Base-by-base conservation (phyloP, 2,329 filamentous ascomycete species). In the Sarocladium oryzae region DNA sequence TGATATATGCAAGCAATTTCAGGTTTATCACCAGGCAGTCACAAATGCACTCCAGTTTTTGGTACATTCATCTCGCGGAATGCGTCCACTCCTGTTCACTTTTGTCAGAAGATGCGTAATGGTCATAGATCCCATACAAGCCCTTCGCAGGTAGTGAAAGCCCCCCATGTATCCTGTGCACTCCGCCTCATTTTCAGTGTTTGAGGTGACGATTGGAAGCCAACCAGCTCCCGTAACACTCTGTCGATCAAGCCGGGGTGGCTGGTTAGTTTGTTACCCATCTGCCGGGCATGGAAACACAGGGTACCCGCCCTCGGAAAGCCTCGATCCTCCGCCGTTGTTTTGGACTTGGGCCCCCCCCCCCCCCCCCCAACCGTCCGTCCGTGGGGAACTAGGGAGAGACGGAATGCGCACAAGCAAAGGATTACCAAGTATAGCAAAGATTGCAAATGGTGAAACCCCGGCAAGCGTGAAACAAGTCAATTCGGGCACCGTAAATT, bases 251-350 rank as follows among this genome's bases (percentile, higher is more conserved):
- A 26, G 21, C 23, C 40, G 10, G 10, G 40, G 16, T 8, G 16
- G 16, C 13, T 4, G 40, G 8, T n/a, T n/a, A 15, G 7, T 10
- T n/a, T 36, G 8, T 15, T 20, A 40, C 23, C n/a, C n/a, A n/a
- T n/a, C n/a, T 43, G 40, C 40, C 20, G 40, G 40, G 40, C 40
- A 40, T 40, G 40, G 23, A 43, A 43, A 28, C 40, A 43, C 40
- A 43, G 23, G 35, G 37, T 40, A 40, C 37, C 37, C 37, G 37
- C 37, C 37, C 23, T n/a, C n/a, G 5, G 18, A 20, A 21, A 40
- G 37, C 37, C 23, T 40, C 23, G 37, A 40, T 40, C 37, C 23
- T 20, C 37, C 8, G 37, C 40, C 40, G 23, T 26, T n/a, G 23
- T 26, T 43, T 26, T 20, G 26, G 23, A 43, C 15, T 10, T 15